These are phyloP conservation scores for Cephaloascus fragrans DNA, from an alignment of 805 yeast genomes.

Conservation along the genomic window DNA sequence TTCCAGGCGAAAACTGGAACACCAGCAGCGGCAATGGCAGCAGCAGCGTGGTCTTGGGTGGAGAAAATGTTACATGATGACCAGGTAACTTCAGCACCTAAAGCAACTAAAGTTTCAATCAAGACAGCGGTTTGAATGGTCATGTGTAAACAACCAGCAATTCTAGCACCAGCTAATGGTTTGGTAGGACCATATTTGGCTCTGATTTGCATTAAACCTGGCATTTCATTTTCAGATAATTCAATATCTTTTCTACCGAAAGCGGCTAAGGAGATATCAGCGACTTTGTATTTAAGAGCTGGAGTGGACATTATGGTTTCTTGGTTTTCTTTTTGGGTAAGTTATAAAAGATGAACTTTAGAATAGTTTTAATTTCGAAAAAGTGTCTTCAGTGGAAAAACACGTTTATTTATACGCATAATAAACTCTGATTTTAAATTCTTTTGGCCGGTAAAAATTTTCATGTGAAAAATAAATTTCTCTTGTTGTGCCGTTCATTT, in stretches of 20 bases:
- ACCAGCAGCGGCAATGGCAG: slow-evolving; percentile 99
- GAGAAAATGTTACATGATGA: slow-evolving; percentile 98
- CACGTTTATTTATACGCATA: too few species aligned
- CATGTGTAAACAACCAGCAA: slow-evolving; percentile 99
- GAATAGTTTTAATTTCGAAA: too few species aligned
- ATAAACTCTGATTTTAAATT: too few species aligned
- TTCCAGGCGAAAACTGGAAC: slow-evolving; percentile 99
- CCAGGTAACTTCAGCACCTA: slow-evolving; percentile 99
- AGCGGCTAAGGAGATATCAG: slow-evolving; percentile 97
- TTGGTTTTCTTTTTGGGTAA: neutral
- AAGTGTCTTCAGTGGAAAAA: too few species aligned
- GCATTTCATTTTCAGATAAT: slow-evolving; percentile 98
- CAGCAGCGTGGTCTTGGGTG: slow-evolving; percentile 99
- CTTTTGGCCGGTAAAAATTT: too few species aligned
- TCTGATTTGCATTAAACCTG: slow-evolving; percentile 98
- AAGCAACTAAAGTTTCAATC: slow-evolving; percentile 92
- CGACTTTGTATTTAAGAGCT: slow-evolving; percentile 76
- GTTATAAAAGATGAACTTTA: too few species aligned
- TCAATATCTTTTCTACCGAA: slow-evolving; percentile 99
- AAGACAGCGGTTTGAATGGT: slow-evolving; percentile 98
- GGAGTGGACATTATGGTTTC: slow-evolving; percentile 23
- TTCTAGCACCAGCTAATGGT: slow-evolving; percentile 97
- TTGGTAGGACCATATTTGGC: slow-evolving; percentile 81
- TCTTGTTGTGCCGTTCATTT: too few species aligned
- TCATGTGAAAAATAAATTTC: too few species aligned